A percentile compares a stretch with the other conserved stretches of the same genome.
These are phyloP conservation scores for Alternaria alternata DNA, from an alignment of 2,329 filamentous ascomycete species.

Conservation along the genomic window DNA sequence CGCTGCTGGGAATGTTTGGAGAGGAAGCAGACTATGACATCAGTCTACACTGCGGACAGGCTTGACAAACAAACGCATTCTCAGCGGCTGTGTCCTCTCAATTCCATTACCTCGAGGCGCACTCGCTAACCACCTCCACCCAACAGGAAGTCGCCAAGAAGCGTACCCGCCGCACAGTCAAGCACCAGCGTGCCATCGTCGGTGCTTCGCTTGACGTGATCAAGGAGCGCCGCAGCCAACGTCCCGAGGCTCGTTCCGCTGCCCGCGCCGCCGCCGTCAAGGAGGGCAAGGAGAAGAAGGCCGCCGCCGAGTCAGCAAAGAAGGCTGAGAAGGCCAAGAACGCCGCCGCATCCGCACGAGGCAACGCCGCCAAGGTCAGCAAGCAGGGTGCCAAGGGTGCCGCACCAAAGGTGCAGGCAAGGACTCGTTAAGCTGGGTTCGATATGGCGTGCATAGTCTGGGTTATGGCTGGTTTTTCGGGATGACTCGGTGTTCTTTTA, in stretches of 20 bases:
- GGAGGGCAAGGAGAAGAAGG: slow-evolving; percentile 99
- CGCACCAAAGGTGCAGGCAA: slow-evolving; percentile 82
- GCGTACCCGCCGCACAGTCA: slow-evolving; percentile 96
- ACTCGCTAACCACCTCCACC: slow-evolving; percentile 31
- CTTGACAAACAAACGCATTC: neutral
- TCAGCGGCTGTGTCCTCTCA: neutral
- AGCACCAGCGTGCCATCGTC: slow-evolving; percentile 98
- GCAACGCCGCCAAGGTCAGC: slow-evolving; percentile 82
- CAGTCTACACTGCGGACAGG: slow-evolving; percentile 18
- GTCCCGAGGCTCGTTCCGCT: slow-evolving; percentile 93
- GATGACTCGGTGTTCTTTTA: slow-evolving; percentile 42
- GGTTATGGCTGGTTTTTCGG: slow-evolving; percentile 39
- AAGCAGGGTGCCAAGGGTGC: slow-evolving; percentile 98
- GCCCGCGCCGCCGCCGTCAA: slow-evolving; percentile 91
- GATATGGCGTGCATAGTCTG: slow-evolving; percentile 33
- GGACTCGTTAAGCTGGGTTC: slow-evolving; percentile 73
- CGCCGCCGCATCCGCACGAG: slow-evolving; percentile 76
- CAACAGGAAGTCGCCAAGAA: slow-evolving; percentile 98
- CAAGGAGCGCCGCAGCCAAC: slow-evolving; percentile 96
- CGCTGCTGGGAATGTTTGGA: slow-evolving; percentile 8
- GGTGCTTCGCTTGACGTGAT: slow-evolving; percentile 99
- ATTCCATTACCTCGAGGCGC: neutral
- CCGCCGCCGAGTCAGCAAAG: slow-evolving; percentile 85
- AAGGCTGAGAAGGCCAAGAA: slow-evolving; percentile 99
- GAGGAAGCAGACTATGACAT: slow-evolving; percentile 32